These are phyloP conservation scores for Begonia loranthoides DNA, from an alignment of 306 rosid species.

Conservation along the genomic window DNA sequence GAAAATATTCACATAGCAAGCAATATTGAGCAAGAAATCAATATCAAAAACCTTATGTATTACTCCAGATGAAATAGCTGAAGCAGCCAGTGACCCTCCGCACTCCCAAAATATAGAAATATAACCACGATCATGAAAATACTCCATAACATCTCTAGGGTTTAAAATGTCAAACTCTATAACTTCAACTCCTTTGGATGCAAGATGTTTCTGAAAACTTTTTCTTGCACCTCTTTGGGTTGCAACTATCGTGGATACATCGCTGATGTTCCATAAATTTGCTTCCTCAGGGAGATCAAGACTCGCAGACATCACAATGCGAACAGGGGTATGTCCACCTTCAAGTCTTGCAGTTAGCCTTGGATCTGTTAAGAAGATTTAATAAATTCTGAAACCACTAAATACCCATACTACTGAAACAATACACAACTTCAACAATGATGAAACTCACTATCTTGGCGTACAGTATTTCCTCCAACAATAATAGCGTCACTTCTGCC, in stretches of 20 bases:
- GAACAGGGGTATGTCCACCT: conserved; percentile 75
- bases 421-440: conserved; percentile 5
- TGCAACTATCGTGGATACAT: conserved; percentile 71
- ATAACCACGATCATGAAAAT: conserved; percentile 77
- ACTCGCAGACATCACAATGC: conserved; percentile 62
- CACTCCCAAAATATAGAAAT: conserved; percentile 94
- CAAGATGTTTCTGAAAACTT: conserved; percentile 84
- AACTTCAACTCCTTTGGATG: conserved; percentile 93
- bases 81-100: conserved; percentile 87
- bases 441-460: conserved; percentile 66
- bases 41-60: conserved; percentile 55
- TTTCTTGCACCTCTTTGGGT: conserved; percentile 87
- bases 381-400: background rate
- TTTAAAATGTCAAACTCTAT: conserved; percentile 82
- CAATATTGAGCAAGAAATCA: background rate
- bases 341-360: conserved; percentile 85
- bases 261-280: conserved; percentile 62
- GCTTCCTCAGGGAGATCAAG: conserved; percentile 89
- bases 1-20: background rate
- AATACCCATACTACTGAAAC: conserved; percentile 6
- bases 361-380: conserved; percentile 43
- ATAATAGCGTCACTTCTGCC: conserved; percentile 87
- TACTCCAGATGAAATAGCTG: conserved; percentile 86
- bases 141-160: conserved; percentile 81
- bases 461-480: conserved; percentile 84